Percentiles rank a stretch among this genome's conserved stretches.
Conservation (phyloP, 2,329 filamentous ascomycete genomes). For the Amauroascus verrucosus region DNA sequence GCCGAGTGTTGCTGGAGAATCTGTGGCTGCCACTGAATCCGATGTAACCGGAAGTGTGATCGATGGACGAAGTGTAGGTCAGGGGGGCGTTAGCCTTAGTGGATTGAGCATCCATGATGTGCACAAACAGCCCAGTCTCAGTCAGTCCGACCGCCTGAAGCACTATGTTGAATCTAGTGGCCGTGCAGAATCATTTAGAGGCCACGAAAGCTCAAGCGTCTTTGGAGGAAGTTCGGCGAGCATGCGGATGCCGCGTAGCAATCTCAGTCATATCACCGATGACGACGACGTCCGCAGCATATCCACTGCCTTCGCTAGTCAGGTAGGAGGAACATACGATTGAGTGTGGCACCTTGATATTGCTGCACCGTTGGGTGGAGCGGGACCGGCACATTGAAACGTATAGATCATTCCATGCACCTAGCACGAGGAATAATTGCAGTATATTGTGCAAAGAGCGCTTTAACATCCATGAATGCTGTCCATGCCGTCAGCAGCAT, state of each 20-base stretch:
- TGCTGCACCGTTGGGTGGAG: background rate
- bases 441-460: background rate
- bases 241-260: slow-evolving; percentile 40
- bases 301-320: slow-evolving; percentile 92
- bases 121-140: slow-evolving; percentile 62
- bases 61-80: slow-evolving; percentile 58
- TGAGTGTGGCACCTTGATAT: slow-evolving; percentile 30
- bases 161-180: slow-evolving; percentile 84
- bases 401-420: slow-evolving; percentile 4
- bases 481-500: background rate
- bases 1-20: slow-evolving; percentile 79
- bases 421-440: background rate
- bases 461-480: background rate
- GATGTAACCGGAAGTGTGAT: slow-evolving; percentile 72
- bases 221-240: slow-evolving; percentile 51
- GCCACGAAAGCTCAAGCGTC: slow-evolving; percentile 51
- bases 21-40: slow-evolving; percentile 81
- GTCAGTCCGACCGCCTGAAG: slow-evolving; percentile 81
- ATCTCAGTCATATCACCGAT: slow-evolving; percentile 38
- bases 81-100: slow-evolving; percentile 80
- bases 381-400: slow-evolving; percentile 5
- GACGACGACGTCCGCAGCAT: slow-evolving; percentile 96
- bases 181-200: slow-evolving; percentile 48
- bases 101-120: slow-evolving; percentile 65
- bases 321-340: slow-evolving; percentile 62